Evolutionary conservation across 73 alveolate genomes (phyloP).

Genomic region (Effrenium voratum): DNA sequence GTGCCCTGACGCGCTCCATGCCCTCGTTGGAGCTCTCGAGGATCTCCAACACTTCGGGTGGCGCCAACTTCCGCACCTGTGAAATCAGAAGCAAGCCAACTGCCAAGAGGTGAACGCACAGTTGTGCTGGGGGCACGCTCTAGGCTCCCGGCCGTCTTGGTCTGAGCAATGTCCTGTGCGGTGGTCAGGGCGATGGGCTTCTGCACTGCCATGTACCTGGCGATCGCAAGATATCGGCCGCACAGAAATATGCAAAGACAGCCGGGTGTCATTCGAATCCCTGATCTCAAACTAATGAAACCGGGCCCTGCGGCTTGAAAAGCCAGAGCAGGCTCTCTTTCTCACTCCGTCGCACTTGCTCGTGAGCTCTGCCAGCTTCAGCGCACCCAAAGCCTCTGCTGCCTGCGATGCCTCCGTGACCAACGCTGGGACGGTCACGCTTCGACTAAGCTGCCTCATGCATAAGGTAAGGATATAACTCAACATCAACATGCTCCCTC

Average conservation of each 20-base stretch:
- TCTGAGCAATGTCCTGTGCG: not conserved
- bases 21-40: not conserved
- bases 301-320: not conserved
- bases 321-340: not conserved
- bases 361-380: not conserved
- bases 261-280: not conserved
- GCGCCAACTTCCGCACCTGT: slow-evolving; percentile 25
- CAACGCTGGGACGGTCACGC: too few species aligned
- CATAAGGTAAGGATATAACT: too few species aligned
- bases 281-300: not conserved
- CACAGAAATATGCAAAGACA: not conserved
- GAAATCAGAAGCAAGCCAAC: not conserved
- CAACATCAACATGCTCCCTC: too few species aligned
- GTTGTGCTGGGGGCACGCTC: not conserved
- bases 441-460: too few species aligned
- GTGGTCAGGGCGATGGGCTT: slow-evolving; percentile 20
- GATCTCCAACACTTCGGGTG: not conserved
- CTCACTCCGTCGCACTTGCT: not conserved
- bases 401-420: too few species aligned
- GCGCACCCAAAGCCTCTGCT: too few species aligned
- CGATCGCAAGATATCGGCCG: not conserved
- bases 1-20: slow-evolving; percentile 37
- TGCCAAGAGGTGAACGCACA: not conserved
- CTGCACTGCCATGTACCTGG: slow-evolving; percentile 29
- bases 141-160: not conserved